These are phyloP conservation scores for Penicillium psychrosexuale DNA, from an alignment of 2,329 filamentous ascomycete genomes.

Conservation along the genomic window DNA sequence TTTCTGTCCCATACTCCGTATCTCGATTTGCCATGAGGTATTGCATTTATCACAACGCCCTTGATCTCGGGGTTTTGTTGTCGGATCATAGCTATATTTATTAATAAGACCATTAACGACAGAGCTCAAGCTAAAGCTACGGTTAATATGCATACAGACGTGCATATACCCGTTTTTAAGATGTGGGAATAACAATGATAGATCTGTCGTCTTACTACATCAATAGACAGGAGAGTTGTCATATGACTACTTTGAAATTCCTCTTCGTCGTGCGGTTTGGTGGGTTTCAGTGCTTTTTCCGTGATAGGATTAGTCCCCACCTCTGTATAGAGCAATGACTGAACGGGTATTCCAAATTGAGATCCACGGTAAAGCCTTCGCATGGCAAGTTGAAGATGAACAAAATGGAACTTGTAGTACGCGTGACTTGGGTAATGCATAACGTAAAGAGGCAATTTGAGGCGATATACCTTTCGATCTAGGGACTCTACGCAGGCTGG, in stretches of 20 bases:
- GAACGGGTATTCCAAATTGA: slow-evolving; percentile 8
- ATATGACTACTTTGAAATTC: not conserved
- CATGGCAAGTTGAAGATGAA: slow-evolving; percentile 14
- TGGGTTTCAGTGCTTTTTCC: not conserved
- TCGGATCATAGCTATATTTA: not conserved
- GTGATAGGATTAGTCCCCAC: not conserved
- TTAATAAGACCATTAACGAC: not conserved
- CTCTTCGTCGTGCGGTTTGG: not conserved
- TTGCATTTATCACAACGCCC: not conserved
- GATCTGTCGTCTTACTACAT: slow-evolving; percentile 1
- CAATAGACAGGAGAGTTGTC: slow-evolving; percentile 1
- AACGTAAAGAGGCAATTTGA: not conserved
- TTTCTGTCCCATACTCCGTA: not conserved
- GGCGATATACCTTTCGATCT: not conserved
- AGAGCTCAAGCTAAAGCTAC: not conserved
- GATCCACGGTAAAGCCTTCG: slow-evolving; percentile 8
- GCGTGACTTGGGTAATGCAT: not conserved
- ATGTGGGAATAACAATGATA: not conserved
- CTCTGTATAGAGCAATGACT: slow-evolving; percentile 8
- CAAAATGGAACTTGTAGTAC: not conserved
- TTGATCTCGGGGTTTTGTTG: not conserved
- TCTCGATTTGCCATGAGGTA: not conserved
- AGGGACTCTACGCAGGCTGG: not conserved
- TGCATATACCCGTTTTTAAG: not conserved
- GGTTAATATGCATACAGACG: not conserved